Evolutionary conservation across 1,284 basidiomycete species (phyloP), one percentile per base, ranked within the genome.

Genomic region (Leucoagaricus sp.): DNA sequence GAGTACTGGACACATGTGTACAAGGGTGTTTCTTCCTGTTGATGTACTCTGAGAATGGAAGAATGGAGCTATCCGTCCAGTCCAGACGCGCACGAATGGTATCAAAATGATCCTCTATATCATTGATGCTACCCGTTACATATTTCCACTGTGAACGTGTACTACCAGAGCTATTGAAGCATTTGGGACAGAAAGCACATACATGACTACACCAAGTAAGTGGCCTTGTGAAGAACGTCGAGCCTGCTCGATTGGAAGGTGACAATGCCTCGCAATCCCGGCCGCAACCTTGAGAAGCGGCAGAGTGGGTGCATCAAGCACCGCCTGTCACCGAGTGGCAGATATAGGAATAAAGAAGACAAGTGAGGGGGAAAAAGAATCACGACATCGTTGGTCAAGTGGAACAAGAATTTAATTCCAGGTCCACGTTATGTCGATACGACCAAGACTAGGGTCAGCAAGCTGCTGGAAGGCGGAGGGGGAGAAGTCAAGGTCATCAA

Each of bases 401-500:
- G 25, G 4, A 36, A 53, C 21, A 19, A 49, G 48, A 58, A 55
- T 51, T 67, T 69, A 75, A 60, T 72, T 62, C 75, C 77, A 82
- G 9, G 49, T 47, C 86, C 87, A 89, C 13, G 62, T 67, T 45
- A 87, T 71, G 49, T 65, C 67, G 61, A 89, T 68, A 57, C 86
- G 83, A 31, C 88, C 88, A n/a, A 77, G 42, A 31, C 62, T 51
- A 10, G 60, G 47, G 58, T 66, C 60, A 6, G 75, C 73, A 49
- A 80, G 67, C 5, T 63, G 1, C 1, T 64, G 3, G 70, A 90
- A 90, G 4, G 84, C 84, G 8, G 68, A 2, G 2, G 81, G 83
- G 17, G 84, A 84, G 62, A 86, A 75, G 69, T 87, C 86, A 57
- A 89, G 76, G 64, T 81, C 77, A 45, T 68, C 75, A 13, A 68